Evolutionary conservation across 306 rosid genomes (phyloP).

Genomic region (Astragalus membranaceus): DNA sequence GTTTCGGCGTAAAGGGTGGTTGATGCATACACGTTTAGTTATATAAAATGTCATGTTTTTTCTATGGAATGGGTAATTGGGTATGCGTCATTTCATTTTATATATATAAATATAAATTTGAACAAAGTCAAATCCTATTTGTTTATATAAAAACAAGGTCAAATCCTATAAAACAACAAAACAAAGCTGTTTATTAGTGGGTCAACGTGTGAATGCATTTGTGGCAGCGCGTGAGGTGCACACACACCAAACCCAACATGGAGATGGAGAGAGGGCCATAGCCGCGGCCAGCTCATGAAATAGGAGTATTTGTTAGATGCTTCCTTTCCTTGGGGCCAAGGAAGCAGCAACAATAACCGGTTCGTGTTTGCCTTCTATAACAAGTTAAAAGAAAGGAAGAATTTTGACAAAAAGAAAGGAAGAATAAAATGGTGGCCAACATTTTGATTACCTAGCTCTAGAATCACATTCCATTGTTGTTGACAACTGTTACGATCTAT

Average conservation of each 20-base stretch:
- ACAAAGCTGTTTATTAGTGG: not conserved
- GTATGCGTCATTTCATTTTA: not conserved
- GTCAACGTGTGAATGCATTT: not conserved
- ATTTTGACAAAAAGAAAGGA: no score
- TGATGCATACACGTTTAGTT: not conserved
- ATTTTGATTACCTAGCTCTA: not conserved
- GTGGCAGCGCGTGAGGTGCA: slow-evolving; percentile 6
- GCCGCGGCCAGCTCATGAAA: no score
- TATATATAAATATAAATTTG: no score
- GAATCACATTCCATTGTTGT: slow-evolving; percentile 3
- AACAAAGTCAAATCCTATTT: slow-evolving; percentile 28
- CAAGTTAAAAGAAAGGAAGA: no score
- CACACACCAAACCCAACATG: not conserved
- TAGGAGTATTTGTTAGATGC: no score
- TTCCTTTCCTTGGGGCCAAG: not conserved
- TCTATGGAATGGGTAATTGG: not conserved
- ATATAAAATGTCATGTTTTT: not conserved
- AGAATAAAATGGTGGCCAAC: not conserved
- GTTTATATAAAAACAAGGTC: no score
- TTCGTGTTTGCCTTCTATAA: no score
- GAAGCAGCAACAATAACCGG: not conserved
- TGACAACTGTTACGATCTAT: no score
- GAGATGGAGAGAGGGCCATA: not conserved
- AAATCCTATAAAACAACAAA: not conserved
- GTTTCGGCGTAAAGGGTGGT: not conserved